Conservation (phyloP, 352 stramenopile species). For the Saprolegnia diclina region DNA sequence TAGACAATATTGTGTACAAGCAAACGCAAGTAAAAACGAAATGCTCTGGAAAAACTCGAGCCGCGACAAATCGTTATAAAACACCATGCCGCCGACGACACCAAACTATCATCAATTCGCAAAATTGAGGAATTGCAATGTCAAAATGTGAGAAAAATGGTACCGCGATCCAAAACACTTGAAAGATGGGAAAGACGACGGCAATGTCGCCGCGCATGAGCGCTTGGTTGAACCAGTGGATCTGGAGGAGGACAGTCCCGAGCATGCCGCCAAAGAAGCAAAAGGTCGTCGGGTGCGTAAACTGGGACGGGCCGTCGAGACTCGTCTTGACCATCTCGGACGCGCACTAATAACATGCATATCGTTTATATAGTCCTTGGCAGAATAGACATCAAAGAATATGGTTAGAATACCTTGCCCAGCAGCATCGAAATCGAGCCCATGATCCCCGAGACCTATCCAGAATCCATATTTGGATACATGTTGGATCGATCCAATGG, state of each 20-base stretch:
- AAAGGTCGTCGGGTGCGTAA: constrained; percentile 8
- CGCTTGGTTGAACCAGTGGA: constrained; percentile 23
- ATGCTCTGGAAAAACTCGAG: constrained; percentile 20
- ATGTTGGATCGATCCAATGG: neutral
- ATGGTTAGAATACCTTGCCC: constrained; percentile 5
- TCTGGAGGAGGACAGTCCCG: constrained; percentile 3
- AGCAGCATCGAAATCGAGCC: constrained; percentile 15
- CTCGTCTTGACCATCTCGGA: constrained; percentile 21
- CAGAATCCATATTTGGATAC: neutral
- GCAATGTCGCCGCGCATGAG: constrained; percentile 20
- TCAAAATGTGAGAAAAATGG: neutral
- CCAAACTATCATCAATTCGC: constrained; percentile 16
- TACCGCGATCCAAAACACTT: constrained; percentile 25
- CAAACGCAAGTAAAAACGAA: constrained; percentile 20
- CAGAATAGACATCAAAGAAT: neutral
- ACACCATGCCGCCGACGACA: constrained; percentile 17
- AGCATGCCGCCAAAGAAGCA: constrained; percentile 15
- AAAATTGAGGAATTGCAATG: neutral
- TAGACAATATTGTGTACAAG: constrained; percentile 2
- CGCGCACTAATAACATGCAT: constrained; percentile 17
- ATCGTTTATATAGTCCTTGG: neutral
- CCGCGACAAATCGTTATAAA: constrained; percentile 9
- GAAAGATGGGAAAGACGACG: constrained; percentile 20
- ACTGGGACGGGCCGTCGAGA: constrained; percentile 3
- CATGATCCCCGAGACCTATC: constrained; percentile 19